These are phyloP conservation scores for Saccharomycopsis amapae DNA, from an alignment of 805 yeast species.

Conservation along the genomic window DNA sequence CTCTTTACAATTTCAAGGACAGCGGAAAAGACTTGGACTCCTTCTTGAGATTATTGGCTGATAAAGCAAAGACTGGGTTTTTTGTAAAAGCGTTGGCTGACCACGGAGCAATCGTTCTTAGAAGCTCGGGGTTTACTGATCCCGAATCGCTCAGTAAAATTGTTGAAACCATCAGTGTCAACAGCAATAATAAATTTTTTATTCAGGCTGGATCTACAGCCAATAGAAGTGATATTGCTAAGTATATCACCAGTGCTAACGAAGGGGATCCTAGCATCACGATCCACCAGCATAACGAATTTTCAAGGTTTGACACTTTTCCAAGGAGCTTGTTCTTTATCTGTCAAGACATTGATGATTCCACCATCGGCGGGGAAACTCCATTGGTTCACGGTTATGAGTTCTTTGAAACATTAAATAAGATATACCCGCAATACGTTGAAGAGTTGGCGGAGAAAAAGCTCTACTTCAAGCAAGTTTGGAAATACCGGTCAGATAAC, in stretches of 20 bases:
- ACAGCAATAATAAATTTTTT: conserved; percentile 25
- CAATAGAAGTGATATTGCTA: conserved; percentile 26
- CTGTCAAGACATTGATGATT: conserved; percentile 22
- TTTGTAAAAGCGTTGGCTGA: conserved; percentile 24
- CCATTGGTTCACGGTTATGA: conserved; percentile 32
- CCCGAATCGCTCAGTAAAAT: conserved; percentile 24
- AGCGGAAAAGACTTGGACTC: not conserved
- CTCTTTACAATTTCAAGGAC: not conserved
- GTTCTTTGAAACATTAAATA: conserved; percentile 24
- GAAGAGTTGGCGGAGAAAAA: conserved; percentile 25
- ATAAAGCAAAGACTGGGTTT: conserved; percentile 23
- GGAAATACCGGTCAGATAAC: too few species aligned
- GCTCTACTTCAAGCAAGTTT: conserved; percentile 26
- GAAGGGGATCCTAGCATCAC: conserved; percentile 27
- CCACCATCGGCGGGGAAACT: conserved; percentile 30
- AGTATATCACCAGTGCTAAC: conserved; percentile 29
- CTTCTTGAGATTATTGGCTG: conserved; percentile 17
- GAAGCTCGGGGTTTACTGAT: conserved; percentile 25
- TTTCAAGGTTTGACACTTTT: conserved; percentile 27
- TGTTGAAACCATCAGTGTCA: conserved; percentile 24
- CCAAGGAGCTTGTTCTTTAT: conserved; percentile 28
- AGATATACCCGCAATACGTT: conserved; percentile 25
- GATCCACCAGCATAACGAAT: conserved; percentile 31
- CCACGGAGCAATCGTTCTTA: conserved; percentile 30
- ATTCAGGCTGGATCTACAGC: conserved; percentile 29